These are phyloP conservation scores for Diplodia sapinea DNA, from an alignment of 2,329 filamentous ascomycete species.

Conservation along the genomic window DNA sequence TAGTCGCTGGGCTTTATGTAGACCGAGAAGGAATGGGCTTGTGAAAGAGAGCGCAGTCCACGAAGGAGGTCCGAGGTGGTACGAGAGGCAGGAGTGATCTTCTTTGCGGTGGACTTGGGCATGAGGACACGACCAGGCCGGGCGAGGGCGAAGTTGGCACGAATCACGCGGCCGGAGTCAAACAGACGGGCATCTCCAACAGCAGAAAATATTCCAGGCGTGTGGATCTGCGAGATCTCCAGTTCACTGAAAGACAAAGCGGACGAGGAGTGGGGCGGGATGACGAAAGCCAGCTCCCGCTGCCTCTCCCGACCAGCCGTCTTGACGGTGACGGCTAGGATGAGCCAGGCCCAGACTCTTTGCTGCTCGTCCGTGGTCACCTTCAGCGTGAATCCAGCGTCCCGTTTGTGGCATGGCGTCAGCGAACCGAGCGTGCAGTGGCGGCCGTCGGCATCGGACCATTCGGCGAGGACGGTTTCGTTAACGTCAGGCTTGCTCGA, in stretches of 20 bases:
- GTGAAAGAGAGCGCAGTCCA: background rate
- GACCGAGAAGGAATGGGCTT: background rate
- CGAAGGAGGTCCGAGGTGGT: background rate
- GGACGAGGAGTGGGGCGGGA: background rate
- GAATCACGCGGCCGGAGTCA: background rate
- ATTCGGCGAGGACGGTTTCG: background rate
- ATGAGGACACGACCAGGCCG: background rate
- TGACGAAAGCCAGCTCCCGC: background rate
- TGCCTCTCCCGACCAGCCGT: background rate
- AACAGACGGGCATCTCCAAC: background rate
- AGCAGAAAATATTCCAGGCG: background rate
- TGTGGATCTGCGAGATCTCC: background rate
- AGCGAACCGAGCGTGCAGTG: background rate
- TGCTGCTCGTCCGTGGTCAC: background rate
- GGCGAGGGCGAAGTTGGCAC: background rate
- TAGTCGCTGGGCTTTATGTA: conserved; percentile 8
- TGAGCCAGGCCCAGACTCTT: background rate
- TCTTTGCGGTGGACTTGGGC: background rate
- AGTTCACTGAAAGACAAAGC: background rate
- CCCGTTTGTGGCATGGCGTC: background rate
- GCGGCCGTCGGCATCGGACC: background rate
- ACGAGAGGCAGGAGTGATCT: background rate
- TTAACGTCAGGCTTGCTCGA: background rate
- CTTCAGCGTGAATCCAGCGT: background rate
- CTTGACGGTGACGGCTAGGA: background rate